Base-by-base conservation (phyloP, 805 yeast genomes). In the Ogataea neopini region DNA sequence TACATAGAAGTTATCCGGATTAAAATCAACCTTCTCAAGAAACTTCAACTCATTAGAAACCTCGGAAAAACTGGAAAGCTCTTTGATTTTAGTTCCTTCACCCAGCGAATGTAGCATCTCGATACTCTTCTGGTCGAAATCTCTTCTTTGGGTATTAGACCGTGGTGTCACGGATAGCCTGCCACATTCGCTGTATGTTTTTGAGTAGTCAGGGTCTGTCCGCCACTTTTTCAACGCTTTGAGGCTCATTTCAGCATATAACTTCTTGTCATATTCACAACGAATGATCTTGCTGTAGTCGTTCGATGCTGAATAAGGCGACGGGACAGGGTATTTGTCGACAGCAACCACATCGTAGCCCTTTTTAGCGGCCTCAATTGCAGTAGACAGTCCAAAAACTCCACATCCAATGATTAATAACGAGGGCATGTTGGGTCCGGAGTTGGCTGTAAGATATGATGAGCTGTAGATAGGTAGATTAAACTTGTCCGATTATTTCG, bases 271-370 rank as follows among this genome's bases (percentile, higher is more conserved):
- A 51, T 77, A 77, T 51, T 76, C 81, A 2, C 74, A 64, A 35
- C 81, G 63, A 14, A 77, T 67, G 44, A 77, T 76, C 56, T 77
- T 76, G 55, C 77, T 77, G 46, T 66, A 63, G 50, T 77, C 83
- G 45, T 67, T 69, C 8, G 79, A 72, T 23, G 81, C 80, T 2
- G 79, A 71, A 59, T 66, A 61, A 1, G 71, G 70, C 1, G 78
- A 73, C 4, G 80, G 80, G 1, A 72, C 68, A 7, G 67, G 61
- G 48, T 66, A 64, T 8, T 66, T 63, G 56, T 74, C 78, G n/a
- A 73, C 54, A 2, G 71, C 74, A 0, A 62, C 57, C 11, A 72
- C 71, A 6, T 60, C 48, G 37, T 63, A 54, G 9, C 66, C 73
- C 15, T 58, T 54, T 23, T 57, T 48, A 0, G 67, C 65, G 2